These are phyloP conservation scores for Alternaria tenuissima DNA, from an alignment of 2,329 filamentous ascomycete species.

Conservation along the genomic window DNA sequence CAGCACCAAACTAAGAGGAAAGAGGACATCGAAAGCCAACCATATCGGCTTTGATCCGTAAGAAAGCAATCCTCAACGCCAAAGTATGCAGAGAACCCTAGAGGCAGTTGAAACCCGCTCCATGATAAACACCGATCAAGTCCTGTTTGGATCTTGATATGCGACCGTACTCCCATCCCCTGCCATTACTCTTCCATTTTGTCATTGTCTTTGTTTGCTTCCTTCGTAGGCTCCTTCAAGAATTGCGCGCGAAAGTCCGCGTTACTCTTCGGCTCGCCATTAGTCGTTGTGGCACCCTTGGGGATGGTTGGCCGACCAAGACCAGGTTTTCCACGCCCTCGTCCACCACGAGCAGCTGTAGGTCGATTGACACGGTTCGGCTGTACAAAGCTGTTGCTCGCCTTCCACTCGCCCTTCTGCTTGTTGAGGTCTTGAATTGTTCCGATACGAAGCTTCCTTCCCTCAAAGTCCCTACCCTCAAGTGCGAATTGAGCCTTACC, in stretches of 20 bases:
- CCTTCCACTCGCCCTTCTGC: slow-evolving; percentile 51
- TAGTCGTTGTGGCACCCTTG: slow-evolving; percentile 19
- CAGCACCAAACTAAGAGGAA: slow-evolving; percentile 3
- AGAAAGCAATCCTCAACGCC: slow-evolving; percentile 4
- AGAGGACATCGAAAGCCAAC: neutral
- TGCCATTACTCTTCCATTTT: slow-evolving; percentile 38
- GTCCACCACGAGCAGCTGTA: slow-evolving; percentile 32
- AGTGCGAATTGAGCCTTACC: slow-evolving; percentile 71
- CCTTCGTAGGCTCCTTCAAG: slow-evolving; percentile 46
- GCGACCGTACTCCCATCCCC: slow-evolving; percentile 25
- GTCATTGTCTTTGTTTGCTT: slow-evolving; percentile 26
- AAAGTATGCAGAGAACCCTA: slow-evolving; percentile 7
- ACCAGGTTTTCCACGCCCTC: slow-evolving; percentile 39
- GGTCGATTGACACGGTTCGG: slow-evolving; percentile 40
- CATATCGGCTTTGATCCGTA: neutral
- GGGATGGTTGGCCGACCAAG: slow-evolving; percentile 41
- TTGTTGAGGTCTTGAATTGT: slow-evolving; percentile 59
- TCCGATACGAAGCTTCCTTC: slow-evolving; percentile 55
- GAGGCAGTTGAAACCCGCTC: neutral
- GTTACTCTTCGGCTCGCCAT: slow-evolving; percentile 60
- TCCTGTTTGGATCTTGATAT: slow-evolving; percentile 17
- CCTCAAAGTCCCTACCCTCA: slow-evolving; percentile 50
- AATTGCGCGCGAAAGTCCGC: slow-evolving; percentile 66
- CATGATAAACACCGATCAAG: slow-evolving; percentile 22
- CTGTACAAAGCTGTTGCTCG: slow-evolving; percentile 44